Base-by-base conservation (phyloP, 2,329 filamentous ascomycete species). In the Ceratocystis cubensis region DNA sequence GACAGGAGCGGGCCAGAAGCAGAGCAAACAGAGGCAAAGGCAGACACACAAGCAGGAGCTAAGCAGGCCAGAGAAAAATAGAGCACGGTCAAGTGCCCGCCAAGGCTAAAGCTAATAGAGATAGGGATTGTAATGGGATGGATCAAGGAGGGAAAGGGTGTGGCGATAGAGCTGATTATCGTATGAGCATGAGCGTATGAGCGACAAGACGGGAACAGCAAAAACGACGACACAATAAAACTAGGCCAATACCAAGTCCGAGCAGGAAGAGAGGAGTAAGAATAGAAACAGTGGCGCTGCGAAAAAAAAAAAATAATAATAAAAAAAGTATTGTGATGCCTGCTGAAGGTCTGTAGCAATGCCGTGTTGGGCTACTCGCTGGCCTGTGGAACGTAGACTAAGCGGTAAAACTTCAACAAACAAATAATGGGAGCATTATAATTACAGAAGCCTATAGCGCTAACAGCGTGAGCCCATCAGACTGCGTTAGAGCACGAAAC, bases 121-220 rank as follows among this genome's bases (percentile, higher is more conserved):
- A 50, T 20, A 41, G 37, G 37, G 37, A 37, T 37, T 37, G 37
- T 37, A 13, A 13, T 37, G 37, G 37, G 37, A 37, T 50, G 46
- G 46, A 13, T 53, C 13, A 53, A 25, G 20, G 28, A 33, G 25
- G n/a, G 28, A 10, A 22, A 37, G 56, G 56, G 56, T 59, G 56
- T 59, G 56, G 56, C 56, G 30, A 59, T 63, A 46, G 46, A 63
- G 41, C n/a, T 33, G 45, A 63, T 20, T 20, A 53, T 63, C 61
- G 61, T 63, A 63, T 63, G 61, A 63, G 61, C 37, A 45, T 25
- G 33, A 30, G 44, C n/a, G 61, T n/a, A 48, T 44, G 25, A 63
- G 44, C 41, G 7, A 46, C 37, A 13, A 41, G 57, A 61, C 13
- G 33, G 41, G 59, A 33, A 20, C 59, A 6, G 59, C 3, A 22